Percentiles rank a stretch among this genome's conserved stretches.
Conservation (phyloP, 176 grass and related monocot species). For the Panicum miliaceum region DNA sequence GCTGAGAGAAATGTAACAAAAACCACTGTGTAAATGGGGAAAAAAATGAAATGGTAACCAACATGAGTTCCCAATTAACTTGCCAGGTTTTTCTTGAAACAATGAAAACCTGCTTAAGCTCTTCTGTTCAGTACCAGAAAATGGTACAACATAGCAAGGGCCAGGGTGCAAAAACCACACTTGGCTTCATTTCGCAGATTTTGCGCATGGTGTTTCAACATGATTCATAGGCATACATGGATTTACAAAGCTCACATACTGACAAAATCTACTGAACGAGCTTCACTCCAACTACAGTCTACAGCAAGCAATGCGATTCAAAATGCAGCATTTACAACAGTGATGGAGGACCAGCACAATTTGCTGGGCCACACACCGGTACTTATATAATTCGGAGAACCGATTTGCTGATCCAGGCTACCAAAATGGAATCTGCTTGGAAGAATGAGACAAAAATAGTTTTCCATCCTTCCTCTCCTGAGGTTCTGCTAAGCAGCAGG, state of each 20-base stretch:
- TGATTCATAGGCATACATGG: neutral
- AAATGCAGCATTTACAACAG: conserved; percentile 42
- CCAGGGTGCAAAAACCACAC: conserved; percentile 11
- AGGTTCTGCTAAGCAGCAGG: conserved; percentile 30
- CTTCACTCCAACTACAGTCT: conserved; percentile 23
- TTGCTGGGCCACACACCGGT: neutral
- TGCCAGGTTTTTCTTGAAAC: neutral
- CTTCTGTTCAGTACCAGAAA: neutral
- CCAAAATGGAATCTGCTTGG: neutral
- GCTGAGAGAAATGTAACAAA: neutral
- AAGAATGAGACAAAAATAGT: conserved; percentile 45
- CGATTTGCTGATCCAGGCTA: conserved; percentile 15
- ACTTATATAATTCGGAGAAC: conserved; percentile 5
- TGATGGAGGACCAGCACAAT: neutral
- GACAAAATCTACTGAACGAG: conserved; percentile 25
- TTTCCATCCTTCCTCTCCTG: conserved; percentile 38
- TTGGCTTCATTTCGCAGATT: neutral
- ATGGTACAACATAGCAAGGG: neutral
- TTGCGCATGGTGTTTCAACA: conserved; percentile 13
- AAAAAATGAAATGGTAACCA: conserved; percentile 14
- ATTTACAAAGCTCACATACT: conserved; percentile 9
- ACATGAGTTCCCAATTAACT: neutral
- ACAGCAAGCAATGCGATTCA: conserved; percentile 13
- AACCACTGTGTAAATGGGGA: conserved; percentile 4
- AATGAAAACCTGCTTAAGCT: neutral